These are phyloP conservation scores for Populus ilicifolia DNA, from an alignment of 345 rosid genomes.

Conservation along the genomic window DNA sequence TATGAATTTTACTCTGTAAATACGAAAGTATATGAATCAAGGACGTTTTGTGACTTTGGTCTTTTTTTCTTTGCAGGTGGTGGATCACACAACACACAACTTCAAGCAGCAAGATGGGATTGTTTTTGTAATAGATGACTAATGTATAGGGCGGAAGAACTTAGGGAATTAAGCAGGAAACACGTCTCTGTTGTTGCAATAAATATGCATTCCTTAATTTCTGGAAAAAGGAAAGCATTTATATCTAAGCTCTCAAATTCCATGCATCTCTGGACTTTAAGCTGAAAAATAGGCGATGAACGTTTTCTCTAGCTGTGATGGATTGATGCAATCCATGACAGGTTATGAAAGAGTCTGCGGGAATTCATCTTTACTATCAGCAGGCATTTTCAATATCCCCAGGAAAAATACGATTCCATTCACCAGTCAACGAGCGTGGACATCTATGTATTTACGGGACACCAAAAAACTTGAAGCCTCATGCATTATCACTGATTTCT, in stretches of 20 bases:
- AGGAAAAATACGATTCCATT: background rate
- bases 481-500: too few relatives aligned
- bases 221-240: too few relatives aligned
- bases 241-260: too few relatives aligned
- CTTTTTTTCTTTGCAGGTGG: conserved; percentile 39
- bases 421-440: background rate
- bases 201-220: too few relatives aligned
- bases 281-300: too few relatives aligned
- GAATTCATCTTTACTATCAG: background rate
- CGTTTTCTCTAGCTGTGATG: too few relatives aligned
- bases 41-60: background rate
- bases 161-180: too few relatives aligned
- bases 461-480: too few relatives aligned
- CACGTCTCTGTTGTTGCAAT: too few relatives aligned
- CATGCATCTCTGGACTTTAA: too few relatives aligned
- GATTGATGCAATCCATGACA: too few relatives aligned
- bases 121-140: conserved; percentile 37
- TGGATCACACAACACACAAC: conserved; percentile 61
- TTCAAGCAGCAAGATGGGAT: conserved; percentile 50
- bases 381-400: background rate
- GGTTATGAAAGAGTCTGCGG: background rate
- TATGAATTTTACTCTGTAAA: too few relatives aligned
- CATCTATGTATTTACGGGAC: background rate
- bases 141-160: background rate
- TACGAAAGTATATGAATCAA: background rate